A percentile compares a stretch with the other conserved stretches of the same genome.
phyloP scores from a whole-genome alignment of 2,329 filamentous ascomycete genomes.

The Monascus ruber region DNA sequence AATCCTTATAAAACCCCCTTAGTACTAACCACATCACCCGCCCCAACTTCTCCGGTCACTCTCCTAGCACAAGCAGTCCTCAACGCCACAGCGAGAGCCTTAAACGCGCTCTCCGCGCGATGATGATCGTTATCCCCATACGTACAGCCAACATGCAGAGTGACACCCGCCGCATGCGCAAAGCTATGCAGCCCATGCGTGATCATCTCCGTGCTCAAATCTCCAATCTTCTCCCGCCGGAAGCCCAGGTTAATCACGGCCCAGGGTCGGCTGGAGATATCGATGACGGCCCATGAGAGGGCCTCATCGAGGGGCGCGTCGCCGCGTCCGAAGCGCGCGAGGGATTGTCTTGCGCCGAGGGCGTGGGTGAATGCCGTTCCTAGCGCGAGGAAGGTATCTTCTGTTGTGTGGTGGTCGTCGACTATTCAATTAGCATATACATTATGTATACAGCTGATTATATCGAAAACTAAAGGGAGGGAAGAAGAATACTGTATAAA shows the following conservation, averaged over 20 bases:
- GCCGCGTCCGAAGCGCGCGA: conserved; percentile 82
- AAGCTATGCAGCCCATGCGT: conserved; percentile 93
- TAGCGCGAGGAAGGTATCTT: conserved; percentile 88
- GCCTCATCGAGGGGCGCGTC: conserved; percentile 94
- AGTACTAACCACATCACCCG: conserved; percentile 89
- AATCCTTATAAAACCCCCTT: conserved; percentile 65
- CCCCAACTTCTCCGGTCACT: conserved; percentile 66
- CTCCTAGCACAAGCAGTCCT: conserved; percentile 61
- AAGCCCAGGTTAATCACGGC: conserved; percentile 73
- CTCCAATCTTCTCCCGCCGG: conserved; percentile 83
- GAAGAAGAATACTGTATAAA: conserved; percentile 60
- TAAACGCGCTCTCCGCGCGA: conserved; percentile 91
- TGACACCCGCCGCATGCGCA: conserved; percentile 77
- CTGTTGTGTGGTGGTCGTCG: conserved; percentile 96
- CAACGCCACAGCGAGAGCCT: conserved; percentile 82
- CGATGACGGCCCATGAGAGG: conserved; percentile 83
- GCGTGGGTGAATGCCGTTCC: conserved; percentile 74
- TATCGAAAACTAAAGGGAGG: neutral
- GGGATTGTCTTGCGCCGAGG: conserved; percentile 64
- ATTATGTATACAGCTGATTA: conserved; percentile 1
- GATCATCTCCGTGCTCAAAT: conserved; percentile 91
- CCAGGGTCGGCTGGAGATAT: conserved; percentile 86
- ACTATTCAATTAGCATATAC: conserved; percentile 66
- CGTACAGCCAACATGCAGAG: conserved; percentile 89
- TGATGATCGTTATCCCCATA: conserved; percentile 93